Conservation (phyloP, 306 rosid genomes). For the Begonia fuchsioides region DNA sequence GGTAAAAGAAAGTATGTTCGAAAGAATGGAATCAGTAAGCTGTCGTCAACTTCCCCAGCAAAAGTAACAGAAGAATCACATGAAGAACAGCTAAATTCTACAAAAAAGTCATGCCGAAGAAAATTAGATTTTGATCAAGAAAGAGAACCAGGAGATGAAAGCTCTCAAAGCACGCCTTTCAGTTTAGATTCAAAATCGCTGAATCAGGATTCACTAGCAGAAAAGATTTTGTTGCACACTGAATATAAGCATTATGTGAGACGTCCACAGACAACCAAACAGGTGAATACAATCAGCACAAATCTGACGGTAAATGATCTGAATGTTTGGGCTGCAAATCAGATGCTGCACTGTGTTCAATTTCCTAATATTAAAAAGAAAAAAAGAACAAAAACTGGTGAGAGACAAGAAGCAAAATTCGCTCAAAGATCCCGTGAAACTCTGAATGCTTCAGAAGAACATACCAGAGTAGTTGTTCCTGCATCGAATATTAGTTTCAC, state of each 20-base stretch:
- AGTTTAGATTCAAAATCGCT: not conserved
- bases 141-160: conserved; percentile 1
- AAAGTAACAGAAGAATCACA: conserved; percentile 9
- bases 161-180: conserved; percentile 1
- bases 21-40: conserved; percentile 21
- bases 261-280: conserved; percentile 10
- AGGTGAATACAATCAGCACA: conserved; percentile 16
- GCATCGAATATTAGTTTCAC: conserved; percentile 8
- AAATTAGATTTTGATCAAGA: conserved; percentile 8
- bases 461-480: conserved; percentile 19
- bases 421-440: conserved; percentile 13
- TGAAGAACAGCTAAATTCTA: conserved; percentile 1
- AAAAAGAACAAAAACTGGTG: conserved; percentile 31
- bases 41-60: conserved; percentile 4
- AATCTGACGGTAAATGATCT: conserved; percentile 23
- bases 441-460: conserved; percentile 19
- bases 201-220: not conserved
- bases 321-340: conserved; percentile 23
- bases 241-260: conserved; percentile 13
- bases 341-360: conserved; percentile 12
- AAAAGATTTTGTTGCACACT: not conserved
- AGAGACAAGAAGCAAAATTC: conserved; percentile 7
- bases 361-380: conserved; percentile 36
- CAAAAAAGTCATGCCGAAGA: conserved; percentile 10
- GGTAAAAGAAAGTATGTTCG: conserved; percentile 30